A percentile compares a stretch with the other conserved stretches of the same genome.
Conservation (phyloP, 345 rosid species). For the Lagerstroemia speciosa region DNA sequence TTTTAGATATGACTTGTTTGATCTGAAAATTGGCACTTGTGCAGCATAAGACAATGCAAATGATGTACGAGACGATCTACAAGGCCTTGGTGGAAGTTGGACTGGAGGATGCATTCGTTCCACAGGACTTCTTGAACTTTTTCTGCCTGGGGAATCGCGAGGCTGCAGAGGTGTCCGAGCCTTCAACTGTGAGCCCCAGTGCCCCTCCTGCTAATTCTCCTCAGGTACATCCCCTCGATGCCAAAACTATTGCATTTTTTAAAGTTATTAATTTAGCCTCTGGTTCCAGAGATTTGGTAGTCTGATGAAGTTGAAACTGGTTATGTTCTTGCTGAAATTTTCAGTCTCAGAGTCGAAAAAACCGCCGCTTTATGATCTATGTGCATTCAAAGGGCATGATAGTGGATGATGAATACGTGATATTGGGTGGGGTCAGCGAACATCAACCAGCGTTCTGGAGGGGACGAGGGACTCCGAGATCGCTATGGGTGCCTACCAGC, state of each 20-base stretch:
- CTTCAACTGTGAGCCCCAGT: conserved; percentile 27
- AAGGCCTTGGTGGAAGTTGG: conserved; percentile 83
- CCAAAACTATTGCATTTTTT: not conserved
- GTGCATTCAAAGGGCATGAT: conserved; percentile 98
- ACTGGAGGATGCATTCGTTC: conserved; percentile 51
- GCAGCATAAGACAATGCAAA: conserved; percentile 95
- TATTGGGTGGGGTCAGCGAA: conserved; percentile 94
- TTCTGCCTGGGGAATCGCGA: conserved; percentile 96
- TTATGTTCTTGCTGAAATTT: conserved; percentile 9
- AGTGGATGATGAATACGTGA: conserved; percentile 79
- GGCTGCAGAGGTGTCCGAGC: conserved; percentile 14
- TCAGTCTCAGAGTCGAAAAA: conserved; percentile 54
- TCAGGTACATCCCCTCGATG: conserved; percentile 39
- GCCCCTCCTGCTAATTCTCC: conserved; percentile 39
- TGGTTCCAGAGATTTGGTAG: not conserved
- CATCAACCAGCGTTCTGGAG: conserved; percentile 97
- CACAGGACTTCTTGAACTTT: conserved; percentile 85
- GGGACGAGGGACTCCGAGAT: conserved; percentile 95
- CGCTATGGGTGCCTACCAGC: conserved; percentile 99
- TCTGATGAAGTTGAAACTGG: not conserved
- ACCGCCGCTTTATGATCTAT: conserved; percentile 80
- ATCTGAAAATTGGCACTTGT: conserved; percentile 5
- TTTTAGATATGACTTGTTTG: not conserved
- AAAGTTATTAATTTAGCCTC: not conserved
- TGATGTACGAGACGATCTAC: conserved; percentile 92